These are phyloP conservation scores for Phialocephala sp. DNA, from an alignment of 2,329 filamentous ascomycete genomes.

Conservation along the genomic window DNA sequence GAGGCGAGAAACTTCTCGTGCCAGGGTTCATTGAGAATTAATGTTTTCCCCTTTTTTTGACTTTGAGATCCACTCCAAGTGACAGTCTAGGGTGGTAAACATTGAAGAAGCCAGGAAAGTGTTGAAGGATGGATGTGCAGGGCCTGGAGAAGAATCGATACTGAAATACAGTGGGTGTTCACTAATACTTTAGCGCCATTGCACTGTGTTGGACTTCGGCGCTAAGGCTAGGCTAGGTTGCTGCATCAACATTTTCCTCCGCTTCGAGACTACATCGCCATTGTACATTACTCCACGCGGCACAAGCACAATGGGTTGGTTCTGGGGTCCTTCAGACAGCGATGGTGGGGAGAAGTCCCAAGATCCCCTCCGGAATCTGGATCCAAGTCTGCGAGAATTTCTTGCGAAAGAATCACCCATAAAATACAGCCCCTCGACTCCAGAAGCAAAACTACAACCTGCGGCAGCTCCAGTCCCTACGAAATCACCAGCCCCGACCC, in stretches of 20 bases:
- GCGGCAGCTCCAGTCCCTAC: slow-evolving; percentile 13
- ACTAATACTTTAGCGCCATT: no score
- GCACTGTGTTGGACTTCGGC: no score
- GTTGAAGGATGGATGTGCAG: no score
- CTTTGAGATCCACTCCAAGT: no score
- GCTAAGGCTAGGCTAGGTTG: background rate
- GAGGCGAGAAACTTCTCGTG: no score
- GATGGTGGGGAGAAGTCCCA: slow-evolving; percentile 41
- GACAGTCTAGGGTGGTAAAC: no score
- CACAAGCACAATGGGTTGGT: slow-evolving; percentile 42
- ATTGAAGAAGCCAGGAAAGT: no score
- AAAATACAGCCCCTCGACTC: slow-evolving; percentile 46
- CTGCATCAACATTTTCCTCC: slow-evolving; percentile 4
- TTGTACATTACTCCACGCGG: background rate
- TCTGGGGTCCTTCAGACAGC: slow-evolving; percentile 40
- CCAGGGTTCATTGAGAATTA: no score
- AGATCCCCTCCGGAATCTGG: slow-evolving; percentile 65
- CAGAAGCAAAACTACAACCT: slow-evolving; percentile 27
- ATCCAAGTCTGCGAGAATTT: slow-evolving; percentile 68
- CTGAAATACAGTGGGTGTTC: no score
- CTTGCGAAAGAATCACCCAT: slow-evolving; percentile 69
- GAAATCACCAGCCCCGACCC: slow-evolving; percentile 20
- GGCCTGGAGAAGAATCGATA: no score
- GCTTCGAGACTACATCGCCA: background rate
- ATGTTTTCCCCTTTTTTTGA: no score